Evolutionary conservation across 2,329 filamentous ascomycete genomes (phyloP).

Genomic region (Ophiostoma sp.): DNA sequence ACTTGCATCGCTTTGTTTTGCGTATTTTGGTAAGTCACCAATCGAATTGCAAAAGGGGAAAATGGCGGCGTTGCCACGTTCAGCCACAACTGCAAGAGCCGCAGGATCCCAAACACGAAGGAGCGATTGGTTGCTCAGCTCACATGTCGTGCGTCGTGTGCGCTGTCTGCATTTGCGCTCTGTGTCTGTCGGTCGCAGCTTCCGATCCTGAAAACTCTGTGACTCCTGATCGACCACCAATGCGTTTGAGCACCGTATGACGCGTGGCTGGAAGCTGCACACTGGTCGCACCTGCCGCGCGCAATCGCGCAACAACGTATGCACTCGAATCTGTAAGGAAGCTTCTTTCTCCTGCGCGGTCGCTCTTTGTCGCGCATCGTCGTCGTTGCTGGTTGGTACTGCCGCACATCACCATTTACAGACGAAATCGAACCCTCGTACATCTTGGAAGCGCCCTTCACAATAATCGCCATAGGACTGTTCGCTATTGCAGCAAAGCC

Average conservation of each 20-base stretch:
- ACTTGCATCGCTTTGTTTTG: constrained; percentile 5
- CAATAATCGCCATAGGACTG: constrained; percentile 13
- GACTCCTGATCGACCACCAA: constrained; percentile 21
- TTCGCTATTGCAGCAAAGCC: constrained; percentile 16
- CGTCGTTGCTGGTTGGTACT: background rate
- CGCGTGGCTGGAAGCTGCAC: constrained; percentile 4
- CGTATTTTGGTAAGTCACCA: background rate
- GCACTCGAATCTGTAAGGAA: background rate
- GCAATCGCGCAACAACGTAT: background rate
- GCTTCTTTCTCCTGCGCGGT: background rate
- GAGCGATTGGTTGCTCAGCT: background rate
- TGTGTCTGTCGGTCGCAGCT: background rate
- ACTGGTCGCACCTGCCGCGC: constrained; percentile 7
- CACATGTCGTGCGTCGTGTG: background rate
- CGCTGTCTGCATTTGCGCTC: background rate
- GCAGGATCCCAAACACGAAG: constrained; percentile 7
- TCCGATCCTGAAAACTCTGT: constrained; percentile 21
- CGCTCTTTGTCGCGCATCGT: background rate
- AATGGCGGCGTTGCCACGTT: background rate
- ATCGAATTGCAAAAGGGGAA: background rate
- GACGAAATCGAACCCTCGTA: background rate
- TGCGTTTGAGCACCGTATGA: constrained; percentile 23
- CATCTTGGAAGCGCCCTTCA: background rate
- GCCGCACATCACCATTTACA: background rate
- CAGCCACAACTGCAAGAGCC: constrained; percentile 20